Evolutionary conservation across 345 rosid genomes (phyloP), one percentile per base, ranked within the genome.

Genomic region (Atalantia buxifolia): DNA sequence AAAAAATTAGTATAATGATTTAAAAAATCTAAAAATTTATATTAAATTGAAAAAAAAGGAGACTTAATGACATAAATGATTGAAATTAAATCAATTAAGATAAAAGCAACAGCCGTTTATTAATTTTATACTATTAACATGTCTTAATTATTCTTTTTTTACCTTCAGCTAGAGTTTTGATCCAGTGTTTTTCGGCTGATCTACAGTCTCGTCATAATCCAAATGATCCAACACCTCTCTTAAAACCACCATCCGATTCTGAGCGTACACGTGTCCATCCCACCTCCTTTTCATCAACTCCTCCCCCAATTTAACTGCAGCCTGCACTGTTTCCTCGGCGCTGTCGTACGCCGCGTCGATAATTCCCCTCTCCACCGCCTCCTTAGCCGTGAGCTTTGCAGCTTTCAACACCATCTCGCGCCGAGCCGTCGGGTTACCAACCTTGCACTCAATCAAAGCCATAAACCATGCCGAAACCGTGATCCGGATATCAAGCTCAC

Each of bases 401-500:
- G 92, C 90, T 83, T 83, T 60, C 81, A 93, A 53, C 77, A 91
- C 61, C 30, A 88, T 76, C 38, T 86, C 89, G 2, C 92, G 84
- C 42, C 79, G 77, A 2, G 85, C 86, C 80, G 76, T 57, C 56
- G 88, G 88, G 14, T 83, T 67, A n/a, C 81, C 86, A 19, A 89
- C 9, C 79, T 87, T 93, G 38, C 67, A 10, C 81, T 82, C 61
- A 2, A 93, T 55, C 67, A 89, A 1, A 16, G 81, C 83, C 75
- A 76, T 25, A 83, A 88, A 77, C 80, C 89, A 93, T 36, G 78
- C 77, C 24, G 98, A 81, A 0, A 91, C 5, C 16, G 25, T 30
- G 3, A 89, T 85, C 22, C 83, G 88, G 22, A 93, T 76, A n/a
- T 92, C 97, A 19, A 93, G 21, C 79, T 93, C 98, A 71, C 90